Conservation (phyloP, 2,329 filamentous ascomycete genomes). For the Calycina herbarum region DNA sequence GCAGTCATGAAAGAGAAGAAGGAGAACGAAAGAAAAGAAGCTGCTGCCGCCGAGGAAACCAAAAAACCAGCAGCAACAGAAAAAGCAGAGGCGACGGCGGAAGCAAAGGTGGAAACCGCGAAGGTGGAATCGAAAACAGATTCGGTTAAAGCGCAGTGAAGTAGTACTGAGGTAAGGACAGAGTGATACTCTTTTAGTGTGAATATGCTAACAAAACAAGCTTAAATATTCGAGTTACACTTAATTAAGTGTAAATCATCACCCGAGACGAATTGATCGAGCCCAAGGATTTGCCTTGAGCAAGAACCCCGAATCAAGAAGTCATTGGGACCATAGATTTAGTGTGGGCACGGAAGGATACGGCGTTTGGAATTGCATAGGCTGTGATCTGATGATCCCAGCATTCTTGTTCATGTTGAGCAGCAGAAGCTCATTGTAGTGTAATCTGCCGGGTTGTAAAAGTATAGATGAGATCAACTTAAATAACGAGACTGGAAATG, state of each 20-base stretch:
- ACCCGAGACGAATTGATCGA: not conserved
- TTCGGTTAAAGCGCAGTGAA: conserved; percentile 2
- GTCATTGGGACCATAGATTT: conserved; percentile 11
- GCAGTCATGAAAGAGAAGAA: conserved; percentile 59
- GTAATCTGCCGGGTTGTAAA: conserved; percentile 32
- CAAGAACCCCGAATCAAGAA: conserved; percentile 5
- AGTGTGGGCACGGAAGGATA: conserved; percentile 13
- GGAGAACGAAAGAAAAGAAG: conserved; percentile 39
- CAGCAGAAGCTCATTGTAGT: conserved; percentile 23
- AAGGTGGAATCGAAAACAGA: conserved; percentile 7
- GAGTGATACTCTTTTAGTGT: not conserved
- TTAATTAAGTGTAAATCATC: not conserved
- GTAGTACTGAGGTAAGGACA: conserved; percentile 1
- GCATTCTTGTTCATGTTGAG: conserved; percentile 25
- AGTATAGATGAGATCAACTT: conserved; percentile 26
- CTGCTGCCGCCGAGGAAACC: conserved; percentile 17
- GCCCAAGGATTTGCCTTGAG: not conserved
- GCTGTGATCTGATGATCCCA: conserved; percentile 19
- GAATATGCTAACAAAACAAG: not conserved
- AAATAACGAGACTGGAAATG: conserved; percentile 9
- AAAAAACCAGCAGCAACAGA: conserved; percentile 4
- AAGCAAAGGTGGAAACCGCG: conserved; percentile 14
- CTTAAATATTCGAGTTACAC: not conserved
- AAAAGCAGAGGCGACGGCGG: conserved; percentile 18
- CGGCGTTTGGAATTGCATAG: conserved; percentile 23